These are phyloP conservation scores for Alternaria longipes DNA, from an alignment of 2,329 filamentous ascomycete genomes.

Conservation along the genomic window DNA sequence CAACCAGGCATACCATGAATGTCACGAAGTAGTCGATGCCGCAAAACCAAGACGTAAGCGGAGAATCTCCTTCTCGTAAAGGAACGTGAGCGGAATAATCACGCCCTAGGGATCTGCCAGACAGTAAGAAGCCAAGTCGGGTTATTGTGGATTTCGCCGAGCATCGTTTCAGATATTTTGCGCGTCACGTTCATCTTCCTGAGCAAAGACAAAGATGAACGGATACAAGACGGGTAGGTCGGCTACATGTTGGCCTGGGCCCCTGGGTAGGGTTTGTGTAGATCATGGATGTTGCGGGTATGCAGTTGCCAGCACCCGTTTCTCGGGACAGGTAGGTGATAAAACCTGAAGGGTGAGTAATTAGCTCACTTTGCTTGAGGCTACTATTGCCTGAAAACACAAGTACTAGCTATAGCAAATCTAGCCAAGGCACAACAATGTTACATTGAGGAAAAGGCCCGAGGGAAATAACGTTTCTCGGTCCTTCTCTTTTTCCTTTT, in stretches of 20 bases:
- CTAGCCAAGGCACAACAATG: not conserved
- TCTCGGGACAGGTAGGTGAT: not conserved
- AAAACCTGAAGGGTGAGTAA: not conserved
- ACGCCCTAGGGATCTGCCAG: not conserved
- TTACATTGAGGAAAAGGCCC: not conserved
- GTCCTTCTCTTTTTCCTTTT: not conserved
- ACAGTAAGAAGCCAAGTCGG: slow-evolving; percentile 2
- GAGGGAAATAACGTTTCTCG: not conserved
- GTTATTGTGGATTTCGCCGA: slow-evolving; percentile 1
- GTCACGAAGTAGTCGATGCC: not conserved
- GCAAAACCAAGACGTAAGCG: not conserved
- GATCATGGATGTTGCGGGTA: not conserved
- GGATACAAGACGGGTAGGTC: slow-evolving; percentile 15
- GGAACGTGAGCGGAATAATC: not conserved
- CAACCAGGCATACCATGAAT: not conserved
- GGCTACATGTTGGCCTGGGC: not conserved
- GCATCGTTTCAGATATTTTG: not conserved
- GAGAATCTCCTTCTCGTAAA: not conserved
- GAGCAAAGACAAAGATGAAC: not conserved
- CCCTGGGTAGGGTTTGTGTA: not conserved
- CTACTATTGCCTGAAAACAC: not conserved
- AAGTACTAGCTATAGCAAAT: not conserved
- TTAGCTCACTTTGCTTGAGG: not conserved
- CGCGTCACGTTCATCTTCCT: not conserved
- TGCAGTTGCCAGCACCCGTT: not conserved